Evolutionary conservation across 2,329 filamentous ascomycete species (phyloP), one percentile per base, ranked within the genome.

Genomic region (Phyllosticta capitalensis): DNA sequence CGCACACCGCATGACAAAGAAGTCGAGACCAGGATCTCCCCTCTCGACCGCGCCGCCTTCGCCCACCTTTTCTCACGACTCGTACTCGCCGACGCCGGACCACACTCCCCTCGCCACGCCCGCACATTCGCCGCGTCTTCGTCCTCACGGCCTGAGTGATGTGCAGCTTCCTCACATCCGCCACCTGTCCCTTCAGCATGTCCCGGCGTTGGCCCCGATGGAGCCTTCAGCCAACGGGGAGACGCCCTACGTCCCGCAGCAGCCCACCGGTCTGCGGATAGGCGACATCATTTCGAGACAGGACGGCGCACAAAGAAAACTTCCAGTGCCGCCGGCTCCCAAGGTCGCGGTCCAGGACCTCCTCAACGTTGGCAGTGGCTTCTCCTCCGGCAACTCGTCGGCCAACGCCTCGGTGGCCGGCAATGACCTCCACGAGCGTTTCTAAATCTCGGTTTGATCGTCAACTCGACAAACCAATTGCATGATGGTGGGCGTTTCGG

Each of bases 61-160:
- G 30, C 92, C 92, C 24, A 96, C 92, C 3, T 96, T 96, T 73
- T 96, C 92, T 1, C 91, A 96, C 75, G 91, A 96, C 74, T 96
- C 92, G 10, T 82, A 92, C 53, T 97, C 92, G 9, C 94, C 92
- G 4, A 99, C 92, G 1, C 94, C 92, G 10, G 92, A 97, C 69
- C 92, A 96, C 78, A 97, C 94, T n/a, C 92, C 92, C n/a, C 85
- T 97, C 59, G 92, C 92, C 26, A 99, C 92, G 5, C 92, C 92
- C 4, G 92, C 92, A 51, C 94, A 97, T 74, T 96, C 92, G 19
- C 94, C 94, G 56, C 89, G 94, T 51, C 81, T 99, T 65, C 83
- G 92, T 62, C 90, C 92, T 2, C 87, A 89, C 69, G 83, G 79
- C 64, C 78, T 81, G 63, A 81, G 79, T 65, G 85, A 88, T 65